Evolutionary conservation across 306 rosid genomes (phyloP), one percentile per base, ranked within the genome.

Genomic region (Canavalia gladiata): DNA sequence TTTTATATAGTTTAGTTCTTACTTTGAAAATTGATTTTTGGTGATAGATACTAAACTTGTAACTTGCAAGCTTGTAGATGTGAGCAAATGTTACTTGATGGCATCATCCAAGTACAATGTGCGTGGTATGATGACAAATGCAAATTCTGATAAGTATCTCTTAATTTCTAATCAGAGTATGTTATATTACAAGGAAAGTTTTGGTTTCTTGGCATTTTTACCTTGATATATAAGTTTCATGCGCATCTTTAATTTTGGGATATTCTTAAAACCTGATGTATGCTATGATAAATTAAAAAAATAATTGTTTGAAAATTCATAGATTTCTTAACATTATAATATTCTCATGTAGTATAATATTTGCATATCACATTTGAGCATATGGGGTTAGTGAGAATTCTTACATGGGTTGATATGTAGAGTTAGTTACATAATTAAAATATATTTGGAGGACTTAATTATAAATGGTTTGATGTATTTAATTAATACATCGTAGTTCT

Each of bases 21-120:
- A 68, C 47, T 57, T 8, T 68, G 18, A 68, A 18, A 35, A 52
- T 37, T 81, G 50, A 64, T 41, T n/a, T 81, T 54, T 52, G 46
- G 68, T 35, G 5, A 46, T 1, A 18, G 60, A 73, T 31, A 51
- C n/a, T 64, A 45, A 7, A 50, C 34, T 59, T 75, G 59, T 59
- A 43, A 46, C 50, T 56, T 9, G 50, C 45, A 13, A 60, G 35
- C 41, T 47, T 62, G 42, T 58, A 60, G 11, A 46, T 3, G 69
- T 7, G 57, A 43, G 68, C 43, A 43, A 72, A 35, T 72, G 55
- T 59, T 74, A 74, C 68, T 11, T 42, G 55, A 5, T 63, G 72
- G 52, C 42, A 49, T 76, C 67, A 37, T 31, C 13, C 11, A n/a
- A 66, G 33, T 35, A 62, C 6, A 9, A 59, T 45, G 58, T 46